Percentiles rank a stretch among this genome's conserved stretches.
Conservation (phyloP, 2,329 filamentous ascomycete genomes). For the Penicillium sp. region DNA sequence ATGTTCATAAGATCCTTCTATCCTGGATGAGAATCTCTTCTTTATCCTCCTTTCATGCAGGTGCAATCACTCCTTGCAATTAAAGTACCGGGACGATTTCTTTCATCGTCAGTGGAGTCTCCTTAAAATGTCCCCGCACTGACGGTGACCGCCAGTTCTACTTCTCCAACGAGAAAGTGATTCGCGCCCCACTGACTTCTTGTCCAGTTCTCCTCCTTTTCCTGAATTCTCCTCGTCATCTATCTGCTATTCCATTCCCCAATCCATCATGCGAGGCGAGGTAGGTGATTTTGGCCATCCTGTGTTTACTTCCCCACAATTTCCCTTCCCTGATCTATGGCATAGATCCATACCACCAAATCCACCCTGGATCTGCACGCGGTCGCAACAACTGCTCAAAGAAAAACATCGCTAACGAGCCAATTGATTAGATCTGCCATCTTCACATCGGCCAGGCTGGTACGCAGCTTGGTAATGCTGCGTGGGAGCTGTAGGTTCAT, state of each 20-base stretch:
- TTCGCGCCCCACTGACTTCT: neutral
- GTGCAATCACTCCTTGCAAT: too few relatives aligned
- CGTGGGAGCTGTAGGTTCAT: slow-evolving; percentile 60
- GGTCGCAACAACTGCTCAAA: neutral
- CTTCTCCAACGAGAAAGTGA: too few relatives aligned
- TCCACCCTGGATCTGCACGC: slow-evolving; percentile 3
- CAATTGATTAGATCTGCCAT: slow-evolving; percentile 52
- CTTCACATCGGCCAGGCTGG: slow-evolving; percentile 64
- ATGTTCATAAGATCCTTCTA: too few relatives aligned
- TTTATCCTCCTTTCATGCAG: too few relatives aligned
- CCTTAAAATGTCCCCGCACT: neutral
- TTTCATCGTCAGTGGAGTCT: neutral
- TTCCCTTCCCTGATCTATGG: slow-evolving; percentile 17
- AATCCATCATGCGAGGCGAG: slow-evolving; percentile 34
- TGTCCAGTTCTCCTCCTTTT: neutral
- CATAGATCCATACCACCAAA: slow-evolving; percentile 10
- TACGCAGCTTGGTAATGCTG: slow-evolving; percentile 61
- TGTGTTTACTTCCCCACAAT: slow-evolving; percentile 19
- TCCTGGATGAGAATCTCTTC: too few relatives aligned
- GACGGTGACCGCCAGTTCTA: slow-evolving; percentile 4
- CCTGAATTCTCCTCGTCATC: neutral
- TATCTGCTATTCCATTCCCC: neutral
- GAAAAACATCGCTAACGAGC: slow-evolving; percentile 7
- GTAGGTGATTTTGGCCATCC: slow-evolving; percentile 19
- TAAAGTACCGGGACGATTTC: neutral